Evolutionary conservation across 257 asterid species (phyloP), one percentile per base, ranked within the genome.

Genomic region (Solanum verrucosum): DNA sequence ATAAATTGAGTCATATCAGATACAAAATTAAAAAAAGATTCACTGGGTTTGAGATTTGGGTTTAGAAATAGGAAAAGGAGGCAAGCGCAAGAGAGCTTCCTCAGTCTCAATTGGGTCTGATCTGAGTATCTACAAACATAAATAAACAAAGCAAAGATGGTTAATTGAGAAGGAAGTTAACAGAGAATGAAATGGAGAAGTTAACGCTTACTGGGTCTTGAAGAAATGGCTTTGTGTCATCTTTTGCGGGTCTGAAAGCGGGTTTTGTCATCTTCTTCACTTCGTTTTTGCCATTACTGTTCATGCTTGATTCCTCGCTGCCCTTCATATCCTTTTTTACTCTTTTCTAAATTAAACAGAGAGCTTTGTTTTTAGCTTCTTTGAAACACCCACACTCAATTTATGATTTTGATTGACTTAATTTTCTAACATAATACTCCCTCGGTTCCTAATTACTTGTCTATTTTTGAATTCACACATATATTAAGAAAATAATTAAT

Each of bases 41-140:
- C 87, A 89, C 7, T 10, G 4, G 83, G n/a, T 11, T 25, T 59
- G 27, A 82, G 84, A 16, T 49, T 77, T 89, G 10, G 88, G 34
- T 84, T 84, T 91, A 89, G 75, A n/a, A 86, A 87, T 75, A 44
- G 98, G 97, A 35, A 95, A 90, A 85, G 96, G 95, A 84, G 99
- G 97, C 93, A 96, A 90, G 3, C 95, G 95, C 70, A 96, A 94
- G 79, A 96, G 93, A 42, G 98, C 96, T 93, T 96, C 99, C 91
- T 96, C 98, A 1, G 98, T 94, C 92, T 93, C 97, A 56, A 94
- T 95, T 83, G 98, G 99, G 90, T 96, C 97, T 89, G 99, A 94
- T 87, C 98, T 95, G 87, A 93, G 72, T 63, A 96, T 95, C 98
- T 96, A 86, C 75, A 8, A n/a, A 77, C 16, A 83, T 79, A 71